Evolutionary conservation across 1,139 yeast species (phyloP).

Genomic region (Candida glucosophila): DNA sequence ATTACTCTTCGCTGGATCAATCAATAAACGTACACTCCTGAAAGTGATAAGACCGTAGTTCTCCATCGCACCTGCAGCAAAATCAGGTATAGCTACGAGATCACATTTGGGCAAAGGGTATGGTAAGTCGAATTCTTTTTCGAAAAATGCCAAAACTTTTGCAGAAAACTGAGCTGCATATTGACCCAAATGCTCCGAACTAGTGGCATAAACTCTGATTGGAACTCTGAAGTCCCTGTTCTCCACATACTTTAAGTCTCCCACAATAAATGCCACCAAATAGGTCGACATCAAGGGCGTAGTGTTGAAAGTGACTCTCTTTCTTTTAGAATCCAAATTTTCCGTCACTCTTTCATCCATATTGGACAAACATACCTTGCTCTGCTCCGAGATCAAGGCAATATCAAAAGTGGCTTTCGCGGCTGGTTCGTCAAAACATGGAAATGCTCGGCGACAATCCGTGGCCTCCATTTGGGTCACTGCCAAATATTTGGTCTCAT

Average conservation of each 20-base stretch:
- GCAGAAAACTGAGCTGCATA: conserved; percentile 46
- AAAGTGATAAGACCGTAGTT: conserved; percentile 52
- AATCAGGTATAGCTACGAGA: conserved; percentile 48
- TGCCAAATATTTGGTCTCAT: conserved; percentile 57
- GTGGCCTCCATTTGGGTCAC: conserved; percentile 89
- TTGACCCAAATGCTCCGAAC: conserved; percentile 39
- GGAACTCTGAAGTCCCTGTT: conserved; percentile 56
- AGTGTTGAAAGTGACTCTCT: conserved; percentile 38
- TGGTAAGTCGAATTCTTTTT: conserved; percentile 43
- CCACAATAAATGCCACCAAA: conserved; percentile 69
- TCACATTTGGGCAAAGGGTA: conserved; percentile 57
- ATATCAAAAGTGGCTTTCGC: conserved; percentile 73
- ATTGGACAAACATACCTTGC: conserved; percentile 65
- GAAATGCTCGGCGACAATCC: conserved; percentile 86
- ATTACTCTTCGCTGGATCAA: conserved; percentile 38
- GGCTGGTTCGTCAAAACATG: conserved; percentile 80
- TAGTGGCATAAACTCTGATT: conserved; percentile 47
- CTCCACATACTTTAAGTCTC: conserved; percentile 69
- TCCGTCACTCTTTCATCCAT: conserved; percentile 60
- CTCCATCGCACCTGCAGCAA: conserved; percentile 58
- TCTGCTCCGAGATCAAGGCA: conserved; percentile 48
- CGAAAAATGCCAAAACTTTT: conserved; percentile 43
- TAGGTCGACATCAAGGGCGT: conserved; percentile 78
- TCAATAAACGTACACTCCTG: conserved; percentile 45
- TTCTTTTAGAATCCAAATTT: conserved; percentile 35